Evolutionary conservation across 306 rosid genomes (phyloP).

Genomic region (Purshia tridentata): DNA sequence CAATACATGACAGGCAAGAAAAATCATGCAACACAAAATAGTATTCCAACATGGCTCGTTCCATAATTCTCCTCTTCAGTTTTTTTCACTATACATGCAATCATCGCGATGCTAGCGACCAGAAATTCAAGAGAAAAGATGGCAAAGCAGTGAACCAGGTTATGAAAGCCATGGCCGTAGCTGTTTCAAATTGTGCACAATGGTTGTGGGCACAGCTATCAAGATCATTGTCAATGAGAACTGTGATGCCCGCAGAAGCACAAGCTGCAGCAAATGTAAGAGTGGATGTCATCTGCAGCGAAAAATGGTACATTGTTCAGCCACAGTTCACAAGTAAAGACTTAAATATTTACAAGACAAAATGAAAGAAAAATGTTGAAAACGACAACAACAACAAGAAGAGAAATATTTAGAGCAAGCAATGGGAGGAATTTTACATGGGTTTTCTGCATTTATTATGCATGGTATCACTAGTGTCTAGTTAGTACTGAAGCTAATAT

Average conservation of each 20-base stretch:
- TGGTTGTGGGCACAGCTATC: slow-evolving; percentile 56
- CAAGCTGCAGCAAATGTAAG: slow-evolving; percentile 93
- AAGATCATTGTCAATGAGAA: slow-evolving; percentile 82
- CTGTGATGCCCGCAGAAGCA: slow-evolving; percentile 95
- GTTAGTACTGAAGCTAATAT: not conserved
- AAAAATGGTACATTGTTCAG: slow-evolving; percentile 1
- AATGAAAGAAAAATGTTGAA: not conserved
- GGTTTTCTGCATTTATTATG: not conserved
- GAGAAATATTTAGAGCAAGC: not conserved
- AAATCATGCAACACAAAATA: slow-evolving; percentile 20
- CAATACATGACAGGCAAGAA: slow-evolving; percentile 10
- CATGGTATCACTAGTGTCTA: not conserved
- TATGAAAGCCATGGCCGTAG: slow-evolving; percentile 88
- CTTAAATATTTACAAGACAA: not conserved
- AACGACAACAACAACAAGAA: not conserved
- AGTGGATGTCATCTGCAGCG: slow-evolving; percentile 71
- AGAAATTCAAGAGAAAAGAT: slow-evolving; percentile 75
- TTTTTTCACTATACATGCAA: not conserved
- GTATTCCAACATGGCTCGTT: slow-evolving; percentile 13
- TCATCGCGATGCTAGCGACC: slow-evolving; percentile 72
- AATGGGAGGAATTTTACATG: not conserved
- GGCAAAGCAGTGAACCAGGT: slow-evolving; percentile 83
- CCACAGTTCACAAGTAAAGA: slow-evolving; percentile 1
- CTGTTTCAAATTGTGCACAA: slow-evolving; percentile 75
- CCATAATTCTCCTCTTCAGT: slow-evolving; percentile 5